Base-by-base conservation (phyloP, 164 flowering plant genomes). In the Houttuynia cordata region DNA sequence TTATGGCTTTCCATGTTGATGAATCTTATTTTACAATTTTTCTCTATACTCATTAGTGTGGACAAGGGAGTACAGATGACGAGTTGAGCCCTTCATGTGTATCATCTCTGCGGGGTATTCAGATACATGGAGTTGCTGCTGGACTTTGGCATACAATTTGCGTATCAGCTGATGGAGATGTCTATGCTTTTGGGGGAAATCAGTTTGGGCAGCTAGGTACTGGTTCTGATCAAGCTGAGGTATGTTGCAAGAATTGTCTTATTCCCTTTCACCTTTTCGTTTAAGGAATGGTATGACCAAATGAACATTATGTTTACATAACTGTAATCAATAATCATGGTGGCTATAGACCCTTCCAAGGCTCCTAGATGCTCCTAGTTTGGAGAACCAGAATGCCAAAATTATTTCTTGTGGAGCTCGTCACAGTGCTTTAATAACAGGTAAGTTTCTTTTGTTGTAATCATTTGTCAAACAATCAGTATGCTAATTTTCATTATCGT, bases 171-270 rank as follows among this genome's bases (percentile, higher is more conserved):
- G 93, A 83, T 69, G 97, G 99, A 30, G 91, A 83, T 70, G 91
- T 88, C 23, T 88, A 94, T 71, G 68, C 96, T 37, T 94, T 91
- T 78, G 99, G 97, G 5, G 99, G 99, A 25, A 94, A 94, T 73
- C 99, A 94, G 68, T 94, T 94, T 79, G 99, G 99, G 63, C 99
- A 94, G 73, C 72, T 94, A 67, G 99, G 99, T 67, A 91, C 97
- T 59, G 99, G 97, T 52, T 64, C 74, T 59, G 97, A 91, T 70
- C 95, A 87, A 72, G 96, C 96, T 40, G 99, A 94, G 97, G 99
- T 86, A 67, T n/a, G n/a, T n/a, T n/a, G n/a, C n/a, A n/a, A n/a
- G n/a, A n/a, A 54, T 25, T 20, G 30, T 51, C 53, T 10, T 21
- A 45, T 57, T 10, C 21, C 17, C 22, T 17, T 17, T 34, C 20